Base-by-base conservation (phyloP, 1,284 basidiomycete genomes). In the Anthracocystis walkeri region DNA sequence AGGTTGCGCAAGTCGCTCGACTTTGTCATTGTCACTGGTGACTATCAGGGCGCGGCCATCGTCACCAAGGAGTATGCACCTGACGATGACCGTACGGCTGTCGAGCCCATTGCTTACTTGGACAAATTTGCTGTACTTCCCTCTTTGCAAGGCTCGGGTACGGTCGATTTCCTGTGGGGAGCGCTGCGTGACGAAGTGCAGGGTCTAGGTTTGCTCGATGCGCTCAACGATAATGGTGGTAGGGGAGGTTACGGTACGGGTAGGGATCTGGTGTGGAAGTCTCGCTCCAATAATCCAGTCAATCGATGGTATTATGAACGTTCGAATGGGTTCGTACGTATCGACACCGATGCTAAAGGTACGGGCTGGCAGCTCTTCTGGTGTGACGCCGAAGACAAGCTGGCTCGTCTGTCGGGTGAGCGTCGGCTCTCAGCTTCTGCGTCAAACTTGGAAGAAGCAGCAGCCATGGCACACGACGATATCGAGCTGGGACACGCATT, bases 261-360 rank as follows among this genome's bases (percentile, higher is more conserved):
- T n/a, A 88, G 91, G 45, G 96, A 99, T 85, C 89, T 99, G 62
- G 94, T 99, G 31, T 99, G 96, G 96, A 90, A 97, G 68, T 92
- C 91, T 81, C 89, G 97, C 60, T 89, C 91, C 11, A 90, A 96
- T 86, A 99, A 99, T 85, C 95, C 95, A 0, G 91, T 99, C 60
- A 99, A 99, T 87, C 96, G 95, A 86, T 99, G 97, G 97, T 99
- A 99, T 87, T 97, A 94, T 80, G 97, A 99, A 85, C 90, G 97
- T 38, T 92, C 91, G 82, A 93, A 92, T 49, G 97, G 97, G 10
- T 96, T 97, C 86, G 78, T 95, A 40, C 89, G 92, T 58, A 89
- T 93, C 87, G 81, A 82, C 5, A 82, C 81, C 8, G 70, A 78
- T 51, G 59, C 57, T 21, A 66, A 66, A 27, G 64, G 61, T 21